A percentile compares a stretch with the other conserved stretches of the same genome.
Conservation (phyloP, 257 asterid genomes). For the Ballota nigra region DNA sequence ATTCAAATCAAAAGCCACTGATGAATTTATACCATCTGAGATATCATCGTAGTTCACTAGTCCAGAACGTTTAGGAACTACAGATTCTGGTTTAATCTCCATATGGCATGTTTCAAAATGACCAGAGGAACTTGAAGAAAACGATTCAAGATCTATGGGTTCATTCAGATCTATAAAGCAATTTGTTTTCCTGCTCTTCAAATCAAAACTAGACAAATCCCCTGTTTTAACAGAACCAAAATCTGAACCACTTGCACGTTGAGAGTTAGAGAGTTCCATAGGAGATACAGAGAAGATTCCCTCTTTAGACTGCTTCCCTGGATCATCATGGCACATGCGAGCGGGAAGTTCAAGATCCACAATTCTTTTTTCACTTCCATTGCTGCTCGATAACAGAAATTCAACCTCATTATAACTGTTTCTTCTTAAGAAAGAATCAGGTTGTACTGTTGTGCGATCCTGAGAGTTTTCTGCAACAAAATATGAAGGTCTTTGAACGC, state of each 20-base stretch:
- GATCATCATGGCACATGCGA: constrained; percentile 28
- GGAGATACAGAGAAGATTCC: constrained; percentile 25
- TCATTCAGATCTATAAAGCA: constrained; percentile 67
- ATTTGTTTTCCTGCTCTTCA: constrained; percentile 23
- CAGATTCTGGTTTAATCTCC: constrained; percentile 30
- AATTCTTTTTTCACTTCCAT: constrained; percentile 29
- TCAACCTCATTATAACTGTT: constrained; percentile 24
- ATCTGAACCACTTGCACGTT: constrained; percentile 27
- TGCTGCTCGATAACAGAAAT: constrained; percentile 17
- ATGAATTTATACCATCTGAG: constrained; percentile 24
- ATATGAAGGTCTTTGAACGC: constrained; percentile 29
- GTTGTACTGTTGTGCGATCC: constrained; percentile 11
- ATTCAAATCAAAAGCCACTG: constrained; percentile 43
- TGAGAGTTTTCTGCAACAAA: constrained; percentile 22
- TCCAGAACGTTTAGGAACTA: constrained; percentile 1
- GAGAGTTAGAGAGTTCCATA: constrained; percentile 7
- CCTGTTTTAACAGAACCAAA: constrained; percentile 23
- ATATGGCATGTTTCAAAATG: constrained; percentile 25
- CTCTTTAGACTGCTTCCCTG: constrained; percentile 31
- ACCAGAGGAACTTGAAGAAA: constrained; percentile 27
- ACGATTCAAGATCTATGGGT: constrained; percentile 43
- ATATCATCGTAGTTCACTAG: constrained; percentile 23
- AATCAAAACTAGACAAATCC: constrained; percentile 27
- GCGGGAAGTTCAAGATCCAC: constrained; percentile 55
- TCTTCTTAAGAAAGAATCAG: constrained; percentile 22